Base-by-base conservation (phyloP, 352 stramenopile genomes). In the Phytophthora foliorum region DNA sequence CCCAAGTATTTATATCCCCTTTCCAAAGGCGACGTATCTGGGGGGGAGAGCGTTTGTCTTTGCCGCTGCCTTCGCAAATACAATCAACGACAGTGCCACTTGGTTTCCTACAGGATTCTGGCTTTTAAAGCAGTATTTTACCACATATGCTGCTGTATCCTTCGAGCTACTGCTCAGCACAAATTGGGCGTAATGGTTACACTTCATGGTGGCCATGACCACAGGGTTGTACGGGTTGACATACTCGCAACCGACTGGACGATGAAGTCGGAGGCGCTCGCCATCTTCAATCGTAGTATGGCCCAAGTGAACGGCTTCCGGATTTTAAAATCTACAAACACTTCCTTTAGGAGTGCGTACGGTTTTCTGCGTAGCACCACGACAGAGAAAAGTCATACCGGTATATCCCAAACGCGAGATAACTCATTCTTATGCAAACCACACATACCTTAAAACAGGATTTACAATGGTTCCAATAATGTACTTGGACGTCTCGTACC, bases 131-230 rank as follows among this genome's bases (percentile, higher is more conserved):
- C 55, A 71, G 38, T 74, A 74, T 5, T 74, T 78, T 11, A 56
- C 45, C 1, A 62, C 52, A 16, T 78, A 78, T 4, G 60, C 19
- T 21, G 27, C 13, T 32, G 38, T 38, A n/a, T 61, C 25, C 11
- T 52, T 52, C 0, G 8, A 10, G 3, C 17, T n/a, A 21, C 19
- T 22, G 9, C 17, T 41, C 2, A 72, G 0, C 0, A 78, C 41
- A 5, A 78, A 61, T n/a, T 63, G 51, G 0, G 59, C 54, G 11
- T 78, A 56, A 41, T 74, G 70, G 24, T 78, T 74, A 44, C 64
- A 74, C 32, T 66, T 67, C 1, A 78, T 21, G 0, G 39, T 48
- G 0, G 10, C 34, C 51, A 73, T 46, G 3, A 73, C 8, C 0
- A 53, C 38, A 0, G 1, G 2, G 21, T 64, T 78, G 38, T 72